phyloP scores from a whole-genome alignment of 768 basidiomycete species.

The Rhizopogon sp. region DNA sequence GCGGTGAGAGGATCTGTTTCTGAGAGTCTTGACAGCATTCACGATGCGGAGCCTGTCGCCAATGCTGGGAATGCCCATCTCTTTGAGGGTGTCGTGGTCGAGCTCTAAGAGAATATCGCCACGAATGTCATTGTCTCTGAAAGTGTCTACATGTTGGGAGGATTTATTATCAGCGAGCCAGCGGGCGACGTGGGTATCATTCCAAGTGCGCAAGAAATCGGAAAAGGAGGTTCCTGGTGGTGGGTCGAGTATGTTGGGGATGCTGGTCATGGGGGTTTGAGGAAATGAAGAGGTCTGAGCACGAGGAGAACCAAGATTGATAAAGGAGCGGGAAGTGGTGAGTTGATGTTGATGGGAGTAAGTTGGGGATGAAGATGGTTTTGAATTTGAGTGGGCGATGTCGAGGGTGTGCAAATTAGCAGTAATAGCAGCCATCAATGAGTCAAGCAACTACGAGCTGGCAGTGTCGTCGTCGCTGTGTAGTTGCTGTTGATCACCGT shows the following conservation, averaged over 20 bases:
- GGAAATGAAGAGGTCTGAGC: conserved; percentile 40
- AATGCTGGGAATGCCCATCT: conserved; percentile 86
- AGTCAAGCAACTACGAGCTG: background rate
- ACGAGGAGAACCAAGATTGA: conserved; percentile 25
- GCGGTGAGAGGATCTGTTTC: conserved; percentile 46
- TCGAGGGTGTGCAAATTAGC: conserved; percentile 3
- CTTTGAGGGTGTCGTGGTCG: conserved; percentile 81
- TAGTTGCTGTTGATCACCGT: background rate
- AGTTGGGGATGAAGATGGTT: conserved; percentile 35
- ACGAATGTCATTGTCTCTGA: conserved; percentile 84
- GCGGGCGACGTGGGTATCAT: conserved; percentile 60
- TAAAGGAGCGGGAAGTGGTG: conserved; percentile 34
- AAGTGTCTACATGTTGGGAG: conserved; percentile 57
- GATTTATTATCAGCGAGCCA: conserved; percentile 84
- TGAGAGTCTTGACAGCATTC: conserved; percentile 75
- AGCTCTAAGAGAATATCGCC: conserved; percentile 90
- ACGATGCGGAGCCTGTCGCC: conserved; percentile 89
- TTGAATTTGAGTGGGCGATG: background rate
- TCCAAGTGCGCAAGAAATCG: conserved; percentile 68
- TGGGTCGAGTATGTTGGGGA: conserved; percentile 41
- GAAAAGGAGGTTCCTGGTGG: conserved; percentile 54
- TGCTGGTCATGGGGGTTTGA: conserved; percentile 31
- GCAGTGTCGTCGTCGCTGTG: background rate
- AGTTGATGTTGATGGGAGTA: conserved; percentile 30
- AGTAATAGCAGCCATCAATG: conserved; percentile 7